Evolutionary conservation across 768 basidiomycete genomes (phyloP).

Genomic region (Lactarius indigo): DNA sequence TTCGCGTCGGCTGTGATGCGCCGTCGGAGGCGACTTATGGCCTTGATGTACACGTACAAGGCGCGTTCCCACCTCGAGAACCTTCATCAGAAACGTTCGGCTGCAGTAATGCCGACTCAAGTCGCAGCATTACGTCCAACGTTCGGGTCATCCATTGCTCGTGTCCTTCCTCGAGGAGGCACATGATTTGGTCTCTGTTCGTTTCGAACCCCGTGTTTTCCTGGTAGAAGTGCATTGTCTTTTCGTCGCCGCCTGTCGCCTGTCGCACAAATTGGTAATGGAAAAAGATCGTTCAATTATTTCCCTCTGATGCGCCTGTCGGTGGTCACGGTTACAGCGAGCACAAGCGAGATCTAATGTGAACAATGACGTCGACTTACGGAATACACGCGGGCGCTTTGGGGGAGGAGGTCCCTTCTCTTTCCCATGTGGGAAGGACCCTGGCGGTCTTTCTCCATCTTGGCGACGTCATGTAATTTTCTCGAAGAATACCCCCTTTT

Average conservation of each 20-base stretch:
- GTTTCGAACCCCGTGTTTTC: constrained; percentile 1
- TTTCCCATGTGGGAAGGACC: not conserved
- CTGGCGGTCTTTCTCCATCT: not conserved
- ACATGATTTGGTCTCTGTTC: not conserved
- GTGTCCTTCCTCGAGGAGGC: too few relatives aligned
- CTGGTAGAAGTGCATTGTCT: not conserved
- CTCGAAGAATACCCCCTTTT: not conserved
- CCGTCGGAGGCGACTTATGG: not conserved
- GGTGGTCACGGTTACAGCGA: not conserved
- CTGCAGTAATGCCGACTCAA: not conserved
- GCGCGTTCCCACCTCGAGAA: not conserved
- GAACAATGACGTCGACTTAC: constrained; percentile 2
- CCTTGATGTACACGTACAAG: not conserved
- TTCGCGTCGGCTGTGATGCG: not conserved
- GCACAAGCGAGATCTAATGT: not conserved
- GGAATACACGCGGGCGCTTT: not conserved
- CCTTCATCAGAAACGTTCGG: not conserved
- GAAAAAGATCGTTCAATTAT: not conserved
- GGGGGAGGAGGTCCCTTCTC: not conserved
- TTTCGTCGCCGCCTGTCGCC: not conserved
- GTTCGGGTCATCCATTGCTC: not conserved
- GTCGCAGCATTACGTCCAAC: constrained; percentile 4
- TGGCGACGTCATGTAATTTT: not conserved
- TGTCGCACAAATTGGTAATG: not conserved
- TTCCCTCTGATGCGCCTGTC: constrained; percentile 1